These are phyloP conservation scores for Aegilops sharonensis DNA, from an alignment of 176 grass and related monocot species.

Conservation along the genomic window DNA sequence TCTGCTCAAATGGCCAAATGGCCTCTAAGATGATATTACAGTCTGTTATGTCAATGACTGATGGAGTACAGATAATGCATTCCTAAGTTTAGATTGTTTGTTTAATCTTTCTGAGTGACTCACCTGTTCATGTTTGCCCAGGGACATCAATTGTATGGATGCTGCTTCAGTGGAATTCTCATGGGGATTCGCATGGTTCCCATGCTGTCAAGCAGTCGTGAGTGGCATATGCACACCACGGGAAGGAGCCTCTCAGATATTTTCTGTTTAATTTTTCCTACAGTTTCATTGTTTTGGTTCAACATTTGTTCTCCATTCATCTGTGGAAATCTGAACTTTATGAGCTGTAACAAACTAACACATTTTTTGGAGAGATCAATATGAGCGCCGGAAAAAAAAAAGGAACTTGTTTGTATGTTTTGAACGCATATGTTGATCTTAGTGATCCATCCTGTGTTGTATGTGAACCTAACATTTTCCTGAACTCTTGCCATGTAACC, in stretches of 20 bases:
- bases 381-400: neutral
- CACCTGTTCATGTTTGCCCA: conserved; percentile 8
- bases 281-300: neutral
- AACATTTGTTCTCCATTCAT: neutral
- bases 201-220: conserved; percentile 36
- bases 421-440: neutral
- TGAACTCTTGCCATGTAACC: neutral
- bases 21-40: neutral
- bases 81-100: neutral
- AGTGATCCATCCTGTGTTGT: neutral
- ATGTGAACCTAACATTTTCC: neutral
- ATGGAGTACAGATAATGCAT: neutral
- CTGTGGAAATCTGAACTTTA: neutral
- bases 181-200: conserved; percentile 29
- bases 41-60: neutral
- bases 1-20: neutral
- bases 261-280: neutral
- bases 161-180: conserved; percentile 68
- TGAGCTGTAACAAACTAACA: neutral
- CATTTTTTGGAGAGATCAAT: neutral
- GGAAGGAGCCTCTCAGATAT: neutral
- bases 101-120: neutral
- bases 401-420: neutral
- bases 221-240: neutral
- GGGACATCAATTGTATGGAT: conserved; percentile 76